Evolutionary conservation across 371 early-diverging fungal genomes (phyloP).

Genomic region (Batkoa obscura): DNA sequence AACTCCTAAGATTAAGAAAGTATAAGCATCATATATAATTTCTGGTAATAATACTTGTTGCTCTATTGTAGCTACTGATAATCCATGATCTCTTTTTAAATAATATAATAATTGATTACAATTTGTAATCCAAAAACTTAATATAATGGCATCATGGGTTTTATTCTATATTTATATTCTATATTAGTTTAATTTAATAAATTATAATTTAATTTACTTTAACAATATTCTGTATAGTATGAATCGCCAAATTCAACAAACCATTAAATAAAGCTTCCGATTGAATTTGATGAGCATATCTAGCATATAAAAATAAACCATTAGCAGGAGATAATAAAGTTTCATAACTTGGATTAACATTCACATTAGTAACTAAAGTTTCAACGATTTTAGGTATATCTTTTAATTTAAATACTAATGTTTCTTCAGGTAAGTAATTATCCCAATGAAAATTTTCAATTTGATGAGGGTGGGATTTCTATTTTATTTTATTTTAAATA

Average conservation of each 20-base stretch:
- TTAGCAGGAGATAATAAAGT: not conserved
- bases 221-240: not conserved
- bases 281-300: not conserved
- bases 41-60: constrained; percentile 41
- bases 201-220: too few relatives aligned
- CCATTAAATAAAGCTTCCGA: not conserved
- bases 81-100: constrained; percentile 49
- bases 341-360: not conserved
- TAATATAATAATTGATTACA: constrained; percentile 47
- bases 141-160: constrained; percentile 19
- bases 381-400: not conserved
- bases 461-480: not conserved
- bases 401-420: not conserved
- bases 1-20: not conserved
- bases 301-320: not conserved
- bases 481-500: not conserved
- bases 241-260: not conserved
- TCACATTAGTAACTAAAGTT: not conserved
- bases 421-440: not conserved
- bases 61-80: constrained; percentile 27
- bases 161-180: too few relatives aligned
- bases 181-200: too few relatives aligned
- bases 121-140: constrained; percentile 71
- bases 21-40: constrained; percentile 29
- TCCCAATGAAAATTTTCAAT: not conserved